Conservation (phyloP, 768 basidiomycete genomes). For the Serendipita vermifera region DNA sequence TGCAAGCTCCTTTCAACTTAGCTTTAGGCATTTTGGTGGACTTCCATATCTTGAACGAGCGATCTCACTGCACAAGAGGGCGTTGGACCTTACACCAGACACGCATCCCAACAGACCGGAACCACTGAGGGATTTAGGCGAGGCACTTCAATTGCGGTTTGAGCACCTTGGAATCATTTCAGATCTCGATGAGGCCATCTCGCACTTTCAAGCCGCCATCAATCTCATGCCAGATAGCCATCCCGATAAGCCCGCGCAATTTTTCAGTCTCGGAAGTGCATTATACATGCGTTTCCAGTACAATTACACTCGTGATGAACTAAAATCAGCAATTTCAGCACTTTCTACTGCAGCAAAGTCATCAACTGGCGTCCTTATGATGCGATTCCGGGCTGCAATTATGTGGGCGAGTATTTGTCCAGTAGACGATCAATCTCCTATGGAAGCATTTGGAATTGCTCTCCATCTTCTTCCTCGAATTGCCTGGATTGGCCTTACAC, state of each 20-base stretch:
- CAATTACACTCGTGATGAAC: not conserved
- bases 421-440: not conserved
- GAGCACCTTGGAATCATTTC: constrained; percentile 1
- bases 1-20: constrained; percentile 12
- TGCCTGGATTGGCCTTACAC: not conserved
- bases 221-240: constrained; percentile 10
- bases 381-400: not conserved
- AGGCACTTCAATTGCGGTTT: constrained; percentile 1
- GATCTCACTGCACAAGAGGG: not conserved
- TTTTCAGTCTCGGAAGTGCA: constrained; percentile 9
- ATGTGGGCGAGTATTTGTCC: not conserved
- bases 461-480: not conserved
- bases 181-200: constrained; percentile 14
- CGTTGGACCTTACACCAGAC: not conserved
- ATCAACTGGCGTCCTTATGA: not conserved
- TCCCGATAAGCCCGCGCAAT: constrained; percentile 12
- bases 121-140: not conserved
- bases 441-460: not conserved
- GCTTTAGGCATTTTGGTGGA: constrained; percentile 9
- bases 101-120: not conserved
- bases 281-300: constrained; percentile 8
- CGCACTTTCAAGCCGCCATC: constrained; percentile 6
- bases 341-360: not conserved
- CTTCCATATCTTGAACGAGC: not conserved
- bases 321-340: not conserved